These are phyloP conservation scores for Phaeotremella skinneri DNA, from an alignment of 768 basidiomycete species.

Conservation along the genomic window DNA sequence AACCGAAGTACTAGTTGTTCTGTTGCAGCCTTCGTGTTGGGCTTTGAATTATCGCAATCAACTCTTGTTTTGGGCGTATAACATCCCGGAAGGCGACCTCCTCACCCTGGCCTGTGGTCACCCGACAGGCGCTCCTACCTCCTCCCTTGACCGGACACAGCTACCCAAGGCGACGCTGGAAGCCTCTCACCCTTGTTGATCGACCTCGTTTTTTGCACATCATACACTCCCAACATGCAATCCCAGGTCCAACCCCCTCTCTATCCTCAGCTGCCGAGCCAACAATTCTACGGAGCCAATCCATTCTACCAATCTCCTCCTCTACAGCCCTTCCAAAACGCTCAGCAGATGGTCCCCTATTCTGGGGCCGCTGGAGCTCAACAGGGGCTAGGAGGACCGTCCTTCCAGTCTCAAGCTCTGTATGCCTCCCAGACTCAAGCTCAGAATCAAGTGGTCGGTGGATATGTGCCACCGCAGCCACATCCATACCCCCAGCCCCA, in stretches of 20 bases:
- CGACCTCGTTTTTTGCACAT: not conserved
- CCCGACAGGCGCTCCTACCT: too few species aligned
- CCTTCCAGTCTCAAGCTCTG: not conserved
- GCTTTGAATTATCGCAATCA: too few species aligned
- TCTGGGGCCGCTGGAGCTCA: not conserved
- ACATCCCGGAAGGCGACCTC: too few species aligned
- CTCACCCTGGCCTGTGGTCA: too few species aligned
- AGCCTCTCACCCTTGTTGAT: too few species aligned
- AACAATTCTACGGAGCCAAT: not conserved
- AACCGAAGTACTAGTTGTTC: too few species aligned
- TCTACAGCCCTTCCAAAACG: not conserved
- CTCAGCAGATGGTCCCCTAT: not conserved
- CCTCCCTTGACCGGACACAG: too few species aligned
- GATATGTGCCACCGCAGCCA: not conserved
- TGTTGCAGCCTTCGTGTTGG: too few species aligned
- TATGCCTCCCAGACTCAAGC: not conserved
- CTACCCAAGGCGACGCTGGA: too few species aligned
- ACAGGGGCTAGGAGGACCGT: too few species aligned
- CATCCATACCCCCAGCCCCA: not conserved
- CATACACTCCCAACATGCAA: not conserved
- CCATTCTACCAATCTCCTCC: not conserved
- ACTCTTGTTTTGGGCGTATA: too few species aligned
- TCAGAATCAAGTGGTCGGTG: not conserved
- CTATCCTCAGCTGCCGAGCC: conserved; percentile 14
- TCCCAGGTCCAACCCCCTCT: conserved; percentile 7